Base-by-base conservation (phyloP, 2,329 filamentous ascomycete genomes). In the Malbranchea zuffiana region DNA sequence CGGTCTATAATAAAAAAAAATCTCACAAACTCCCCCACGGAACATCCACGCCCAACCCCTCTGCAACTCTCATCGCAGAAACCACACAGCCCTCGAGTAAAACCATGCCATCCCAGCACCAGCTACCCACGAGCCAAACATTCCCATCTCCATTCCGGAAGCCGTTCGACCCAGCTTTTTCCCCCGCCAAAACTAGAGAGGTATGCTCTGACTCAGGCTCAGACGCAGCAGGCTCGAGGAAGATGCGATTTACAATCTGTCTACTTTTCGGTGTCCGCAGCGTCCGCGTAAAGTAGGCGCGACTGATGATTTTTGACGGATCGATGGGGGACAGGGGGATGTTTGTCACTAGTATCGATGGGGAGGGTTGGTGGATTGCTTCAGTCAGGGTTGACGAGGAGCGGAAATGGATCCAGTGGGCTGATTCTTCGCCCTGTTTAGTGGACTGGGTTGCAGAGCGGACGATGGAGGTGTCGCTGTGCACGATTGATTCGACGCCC, bases 41-140 rank as follows among this genome's bases (percentile, higher is more conserved):
- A 4, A 59, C 52, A n/a, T 55, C 47, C 4, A 76, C 66, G 5
- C 57, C 69, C 47, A 77, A 64, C 8, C 62, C 65, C n/a, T 56
- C 46, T 0, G 72, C 74, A 29, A 77, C 60, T 21, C 65, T 60
- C 63, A 72, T 71, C 1, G 74, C 72, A 5, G 72, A 76, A 2
- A 72, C 62, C 3, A 77, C 59, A 38, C 74, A 78, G 1, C 74
- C 74, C 50, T 77, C 74, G 3, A 78, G 51, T 11, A 78, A 46
- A 1, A 78, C 72, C 72, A 78, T 72, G 2, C 74, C 74, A 50
- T 78, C 74, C 73, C 73, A 77, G 45, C 72, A 78, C 74, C 73
- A 78, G 0, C 71, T 69, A 4, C 74, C 74, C 1, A 65, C 61
- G 8, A 77, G 47, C 63, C 67, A 77, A 0, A 78, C 66, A 26